Conservation (phyloP, 2,329 filamentous ascomycete genomes). For the Ophidiomyces ophidiicola region DNA sequence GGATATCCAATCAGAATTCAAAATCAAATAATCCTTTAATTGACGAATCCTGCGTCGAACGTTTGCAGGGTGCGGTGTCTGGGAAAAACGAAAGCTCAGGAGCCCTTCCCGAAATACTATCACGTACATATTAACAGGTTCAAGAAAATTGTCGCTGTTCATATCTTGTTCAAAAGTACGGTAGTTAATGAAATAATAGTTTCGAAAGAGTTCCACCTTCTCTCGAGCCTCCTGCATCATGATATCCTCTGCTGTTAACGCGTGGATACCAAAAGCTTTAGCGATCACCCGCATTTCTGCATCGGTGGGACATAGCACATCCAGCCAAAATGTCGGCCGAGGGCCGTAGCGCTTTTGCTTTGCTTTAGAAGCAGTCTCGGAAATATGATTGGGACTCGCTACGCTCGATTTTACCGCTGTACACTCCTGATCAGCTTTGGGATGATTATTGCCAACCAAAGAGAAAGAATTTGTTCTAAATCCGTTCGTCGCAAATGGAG, state of each 20-base stretch:
- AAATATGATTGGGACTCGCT: conserved; percentile 22
- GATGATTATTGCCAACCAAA: not conserved
- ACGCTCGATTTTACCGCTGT: conserved; percentile 1
- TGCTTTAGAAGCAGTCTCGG: conserved; percentile 17
- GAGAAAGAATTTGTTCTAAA: conserved; percentile 7
- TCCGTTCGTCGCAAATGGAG: conserved; percentile 7
- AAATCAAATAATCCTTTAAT: conserved; percentile 80
- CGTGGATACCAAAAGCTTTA: conserved; percentile 90
- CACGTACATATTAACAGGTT: conserved; percentile 95
- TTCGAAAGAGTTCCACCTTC: conserved; percentile 92
- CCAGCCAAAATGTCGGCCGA: conserved; percentile 91
- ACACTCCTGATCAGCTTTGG: conserved; percentile 15
- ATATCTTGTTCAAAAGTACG: conserved; percentile 93
- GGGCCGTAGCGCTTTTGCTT: conserved; percentile 56
- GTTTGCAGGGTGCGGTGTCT: conserved; percentile 90
- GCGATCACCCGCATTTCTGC: conserved; percentile 89
- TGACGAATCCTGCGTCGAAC: conserved; percentile 88
- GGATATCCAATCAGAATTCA: conserved; percentile 94
- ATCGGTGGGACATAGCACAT: conserved; percentile 81
- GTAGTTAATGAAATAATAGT: conserved; percentile 99
- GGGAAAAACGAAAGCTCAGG: conserved; percentile 92
- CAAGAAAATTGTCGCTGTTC: conserved; percentile 76
- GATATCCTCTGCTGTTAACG: conserved; percentile 89
- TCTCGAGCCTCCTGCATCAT: conserved; percentile 95
- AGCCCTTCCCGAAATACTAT: conserved; percentile 94